Evolutionary conservation across 192 early-diverging fungal genomes (phyloP).

Genomic region (Entomortierella chlamydospora): DNA sequence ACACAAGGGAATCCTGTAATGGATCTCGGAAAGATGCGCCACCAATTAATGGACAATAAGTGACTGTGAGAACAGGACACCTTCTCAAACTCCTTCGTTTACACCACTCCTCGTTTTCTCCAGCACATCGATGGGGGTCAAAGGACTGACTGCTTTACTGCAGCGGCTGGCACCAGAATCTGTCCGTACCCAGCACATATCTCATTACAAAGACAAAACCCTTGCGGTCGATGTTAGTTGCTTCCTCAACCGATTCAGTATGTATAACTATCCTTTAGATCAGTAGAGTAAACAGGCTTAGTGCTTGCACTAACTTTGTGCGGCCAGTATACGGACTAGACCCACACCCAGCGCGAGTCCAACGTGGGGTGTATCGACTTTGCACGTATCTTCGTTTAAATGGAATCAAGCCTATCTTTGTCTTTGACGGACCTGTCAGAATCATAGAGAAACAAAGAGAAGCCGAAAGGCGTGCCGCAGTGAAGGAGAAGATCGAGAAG

Average conservation of each 20-base stretch:
- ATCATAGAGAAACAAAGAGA: constrained; percentile 67
- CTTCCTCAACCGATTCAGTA: constrained; percentile 67
- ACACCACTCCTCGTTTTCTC: background rate
- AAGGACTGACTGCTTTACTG: constrained; percentile 64
- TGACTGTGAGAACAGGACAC: constrained; percentile 4
- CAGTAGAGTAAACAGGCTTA: no score
- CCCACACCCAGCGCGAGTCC: constrained; percentile 60
- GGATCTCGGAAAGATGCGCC: background rate
- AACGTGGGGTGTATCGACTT: constrained; percentile 71
- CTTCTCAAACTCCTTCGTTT: no score
- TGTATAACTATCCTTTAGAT: no score
- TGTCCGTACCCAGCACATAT: constrained; percentile 47
- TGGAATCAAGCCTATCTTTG: constrained; percentile 72
- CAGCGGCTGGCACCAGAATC: constrained; percentile 61
- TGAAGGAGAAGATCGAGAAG: constrained; percentile 33
- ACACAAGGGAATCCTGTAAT: background rate
- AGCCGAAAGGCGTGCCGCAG: constrained; percentile 33
- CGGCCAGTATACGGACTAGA: constrained; percentile 49
- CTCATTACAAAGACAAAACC: constrained; percentile 55
- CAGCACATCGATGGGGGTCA: constrained; percentile 63
- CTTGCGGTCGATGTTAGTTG: constrained; percentile 68
- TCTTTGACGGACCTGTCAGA: constrained; percentile 72
- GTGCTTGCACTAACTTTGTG: no score
- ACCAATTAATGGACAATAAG: no score
- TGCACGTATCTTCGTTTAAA: constrained; percentile 58